These are phyloP conservation scores for Podosphaera aphanis DNA, from an alignment of 2,329 filamentous ascomycete genomes.

Conservation along the genomic window DNA sequence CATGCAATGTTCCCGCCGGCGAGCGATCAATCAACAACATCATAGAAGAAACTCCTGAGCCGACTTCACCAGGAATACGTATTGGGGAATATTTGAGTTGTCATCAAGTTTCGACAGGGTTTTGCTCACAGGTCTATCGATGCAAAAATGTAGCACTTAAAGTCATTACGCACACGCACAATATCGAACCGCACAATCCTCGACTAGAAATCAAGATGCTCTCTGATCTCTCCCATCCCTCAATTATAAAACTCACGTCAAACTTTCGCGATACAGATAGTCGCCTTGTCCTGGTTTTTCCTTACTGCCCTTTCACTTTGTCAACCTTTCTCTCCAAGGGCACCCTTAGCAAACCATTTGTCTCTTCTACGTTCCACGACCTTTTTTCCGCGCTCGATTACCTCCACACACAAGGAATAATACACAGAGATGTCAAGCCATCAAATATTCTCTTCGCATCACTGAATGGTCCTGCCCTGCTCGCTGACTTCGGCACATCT, in stretches of 20 bases:
- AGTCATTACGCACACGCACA: constrained; percentile 51
- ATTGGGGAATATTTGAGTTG: constrained; percentile 33
- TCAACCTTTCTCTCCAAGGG: constrained; percentile 35
- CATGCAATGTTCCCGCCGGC: constrained; percentile 10
- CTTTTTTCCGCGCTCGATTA: constrained; percentile 47
- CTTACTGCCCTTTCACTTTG: constrained; percentile 56
- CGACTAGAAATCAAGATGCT: constrained; percentile 60
- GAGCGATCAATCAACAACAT: background rate
- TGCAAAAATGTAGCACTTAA: constrained; percentile 47
- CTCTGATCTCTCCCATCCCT: constrained; percentile 27
- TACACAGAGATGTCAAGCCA: constrained; percentile 87
- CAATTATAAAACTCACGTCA: constrained; percentile 45
- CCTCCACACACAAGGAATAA: constrained; percentile 52
- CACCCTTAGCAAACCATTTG: constrained; percentile 15
- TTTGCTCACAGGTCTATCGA: constrained; percentile 68
- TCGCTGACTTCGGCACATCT: constrained; percentile 82
- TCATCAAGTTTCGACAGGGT: constrained; percentile 34
- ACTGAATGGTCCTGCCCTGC: constrained; percentile 43
- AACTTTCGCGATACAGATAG: constrained; percentile 49
- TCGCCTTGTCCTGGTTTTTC: constrained; percentile 60
- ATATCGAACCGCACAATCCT: constrained; percentile 63
- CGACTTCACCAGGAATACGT: constrained; percentile 15
- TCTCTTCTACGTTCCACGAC: constrained; percentile 30
- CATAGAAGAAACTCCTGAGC: background rate
- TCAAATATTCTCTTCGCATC: constrained; percentile 60